A percentile compares a stretch with the other conserved stretches of the same genome.
Conservation (phyloP, 2,329 filamentous ascomycete genomes). For the Nannizziopsis arthrosporioides region DNA sequence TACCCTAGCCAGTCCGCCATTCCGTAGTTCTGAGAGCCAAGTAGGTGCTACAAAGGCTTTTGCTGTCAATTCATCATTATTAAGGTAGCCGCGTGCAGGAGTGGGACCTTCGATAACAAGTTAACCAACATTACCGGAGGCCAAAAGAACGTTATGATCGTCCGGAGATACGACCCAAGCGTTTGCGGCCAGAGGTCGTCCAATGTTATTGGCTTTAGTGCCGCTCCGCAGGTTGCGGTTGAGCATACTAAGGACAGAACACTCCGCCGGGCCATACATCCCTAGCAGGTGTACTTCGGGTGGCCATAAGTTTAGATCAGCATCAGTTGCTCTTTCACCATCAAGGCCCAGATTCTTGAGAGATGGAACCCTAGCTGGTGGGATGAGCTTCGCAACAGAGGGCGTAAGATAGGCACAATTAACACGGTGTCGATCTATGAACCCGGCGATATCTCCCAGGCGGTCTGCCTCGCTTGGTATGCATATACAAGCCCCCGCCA, state of each 20-base stretch:
- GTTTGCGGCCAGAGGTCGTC: slow-evolving; percentile 2
- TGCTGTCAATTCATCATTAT: slow-evolving; percentile 23
- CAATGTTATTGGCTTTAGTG: slow-evolving; percentile 1
- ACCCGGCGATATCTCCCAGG: slow-evolving; percentile 30
- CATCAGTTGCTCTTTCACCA: slow-evolving; percentile 27
- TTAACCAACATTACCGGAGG: slow-evolving; percentile 19
- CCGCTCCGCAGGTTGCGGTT: background rate
- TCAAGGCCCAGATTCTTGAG: slow-evolving; percentile 28
- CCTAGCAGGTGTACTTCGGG: slow-evolving; percentile 10
- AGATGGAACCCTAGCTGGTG: slow-evolving; percentile 21
- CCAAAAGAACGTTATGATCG: slow-evolving; percentile 16
- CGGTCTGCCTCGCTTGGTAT: slow-evolving; percentile 34
- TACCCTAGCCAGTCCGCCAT: slow-evolving; percentile 12
- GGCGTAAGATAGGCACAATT: slow-evolving; percentile 42
- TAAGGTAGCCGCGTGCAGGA: slow-evolving; percentile 28
- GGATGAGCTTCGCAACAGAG: slow-evolving; percentile 24
- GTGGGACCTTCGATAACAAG: slow-evolving; percentile 27
- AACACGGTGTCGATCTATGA: slow-evolving; percentile 29
- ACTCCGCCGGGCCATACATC: slow-evolving; percentile 19
- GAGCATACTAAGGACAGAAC: slow-evolving; percentile 11
- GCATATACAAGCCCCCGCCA: slow-evolving; percentile 36
- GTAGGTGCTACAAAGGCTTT: slow-evolving; percentile 18
- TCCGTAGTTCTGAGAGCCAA: slow-evolving; percentile 19
- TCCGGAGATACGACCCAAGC: slow-evolving; percentile 17
- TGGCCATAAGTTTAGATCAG: slow-evolving; percentile 23